Percentiles rank a stretch among this genome's conserved stretches.
These are phyloP conservation scores for Acanthamoeba sp. DNA, from an alignment of 208 protist genomes.

Conservation along the genomic window DNA sequence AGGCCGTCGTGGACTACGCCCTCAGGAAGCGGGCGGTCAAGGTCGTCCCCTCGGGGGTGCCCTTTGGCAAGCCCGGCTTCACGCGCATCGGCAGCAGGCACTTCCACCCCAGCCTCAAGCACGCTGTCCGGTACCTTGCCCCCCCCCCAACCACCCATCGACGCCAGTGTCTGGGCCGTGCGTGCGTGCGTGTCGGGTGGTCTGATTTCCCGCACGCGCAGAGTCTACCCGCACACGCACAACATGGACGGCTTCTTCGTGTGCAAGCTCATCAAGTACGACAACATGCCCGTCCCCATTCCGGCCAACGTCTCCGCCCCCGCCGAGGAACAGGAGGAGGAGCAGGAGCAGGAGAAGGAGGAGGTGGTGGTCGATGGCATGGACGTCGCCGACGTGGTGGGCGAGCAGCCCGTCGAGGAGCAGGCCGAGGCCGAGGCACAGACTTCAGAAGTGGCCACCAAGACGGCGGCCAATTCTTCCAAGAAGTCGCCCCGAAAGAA, in stretches of 20 bases:
- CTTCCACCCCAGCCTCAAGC: conserved; percentile 86
- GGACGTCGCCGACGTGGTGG: conserved; percentile 73
- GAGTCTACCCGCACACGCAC: conserved; percentile 98
- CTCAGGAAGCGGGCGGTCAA: conserved; percentile 94
- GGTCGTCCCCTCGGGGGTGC: conserved; percentile 94
- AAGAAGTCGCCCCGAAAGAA: not conserved
- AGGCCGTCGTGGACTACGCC: conserved; percentile 98
- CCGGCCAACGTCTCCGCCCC: not conserved
- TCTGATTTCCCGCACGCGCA: not conserved
- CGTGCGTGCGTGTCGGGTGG: too few relatives aligned
- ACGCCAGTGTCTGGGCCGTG: too few relatives aligned
- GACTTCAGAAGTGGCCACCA: too few relatives aligned
- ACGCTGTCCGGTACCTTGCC: conserved; percentile 79
- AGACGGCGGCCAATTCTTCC: not conserved
- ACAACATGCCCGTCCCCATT: conserved; percentile 79
- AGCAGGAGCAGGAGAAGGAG: not conserved
- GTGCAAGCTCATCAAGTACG: conserved; percentile 97
- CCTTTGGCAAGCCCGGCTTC: conserved; percentile 84
- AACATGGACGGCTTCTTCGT: conserved; percentile 99
- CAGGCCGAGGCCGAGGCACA: conserved; percentile 76
- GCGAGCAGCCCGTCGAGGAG: conserved; percentile 46
- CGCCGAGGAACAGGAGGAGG: not conserved
- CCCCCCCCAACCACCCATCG: not conserved
- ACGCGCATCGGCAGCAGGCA: conserved; percentile 76
- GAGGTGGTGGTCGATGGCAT: conserved; percentile 1